Base-by-base conservation (phyloP, 495 filamentous ascomycete genomes). In the Lindgomyces ingoldianus region DNA sequence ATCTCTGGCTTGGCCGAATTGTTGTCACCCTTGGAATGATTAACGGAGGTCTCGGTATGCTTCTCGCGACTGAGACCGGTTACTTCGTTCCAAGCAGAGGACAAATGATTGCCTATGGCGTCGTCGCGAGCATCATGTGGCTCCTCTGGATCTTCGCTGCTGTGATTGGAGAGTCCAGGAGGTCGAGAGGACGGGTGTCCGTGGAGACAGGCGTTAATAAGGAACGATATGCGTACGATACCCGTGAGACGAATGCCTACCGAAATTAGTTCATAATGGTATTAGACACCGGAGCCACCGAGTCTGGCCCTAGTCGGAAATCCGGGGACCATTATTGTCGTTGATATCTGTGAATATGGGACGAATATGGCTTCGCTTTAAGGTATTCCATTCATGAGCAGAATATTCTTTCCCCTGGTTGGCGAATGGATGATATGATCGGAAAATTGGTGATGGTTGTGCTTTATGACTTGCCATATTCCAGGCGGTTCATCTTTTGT, bases 1-100 rank as follows among this genome's bases (percentile, higher is more conserved):
- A 78, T 61, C 56, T 78, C 48, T 76, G 73, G 72, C 59, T 76
- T 9, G 74, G 75, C 6, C 66, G 75, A 4, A 53, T 72, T 24
- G 55, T 63, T 24, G 74, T 77, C 45, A 74, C 72, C 0, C 65
- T 77, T 21, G 75, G 74, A 4, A 76, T 76, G 27, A 74, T 76
- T 55, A 77, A 77, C 47, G 75, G 74, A 19, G 75, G 75, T 2
- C 69, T 77, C 0, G 75, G 75, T 0, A 60, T 77, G 54, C 62
- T 47, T 36, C 66, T 77, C 10, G 72, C 73, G 21, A 60, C 46
- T 3, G 27, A 47, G 45, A 65, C 56, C 46, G 60, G 57, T 0
- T 60, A 27, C 48, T 65, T 60, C 39, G 33, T 55, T 0, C 62
- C 54, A 6, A 63, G 57, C 39, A 60, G 51, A 41, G 44, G 50